Evolutionary conservation across 441 rosid genomes (phyloP), one percentile per base, ranked within the genome.

Genomic region (Populus hybrid): DNA sequence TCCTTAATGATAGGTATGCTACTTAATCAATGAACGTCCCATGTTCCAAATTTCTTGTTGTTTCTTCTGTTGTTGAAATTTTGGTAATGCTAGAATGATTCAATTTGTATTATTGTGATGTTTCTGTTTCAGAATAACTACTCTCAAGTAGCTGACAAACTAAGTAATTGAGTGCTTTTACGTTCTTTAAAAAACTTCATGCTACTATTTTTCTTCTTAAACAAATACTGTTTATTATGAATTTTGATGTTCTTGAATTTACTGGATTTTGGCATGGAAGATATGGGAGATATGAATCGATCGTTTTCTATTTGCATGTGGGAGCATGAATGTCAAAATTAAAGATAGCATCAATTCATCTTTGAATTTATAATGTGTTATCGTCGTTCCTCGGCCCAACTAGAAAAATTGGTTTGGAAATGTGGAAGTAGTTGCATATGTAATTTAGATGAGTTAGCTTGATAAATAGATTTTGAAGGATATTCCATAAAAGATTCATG

Each of bases 1-100:
- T 90, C 82, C 90, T 95, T 33, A 95, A 95, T 87, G 99, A 94
- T 83, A 95, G 99, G 99, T 92, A 79, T 68, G 64, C 14, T 64
- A 35, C 26, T 70, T 29, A 11, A 35, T 7, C 29, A 33, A 36
- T 56, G 14, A 21, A 28, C 21, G 26, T 69, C 40, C 29, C 59
- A 7, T 20, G 38, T 21, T 35, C 1, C 35, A 38, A 3, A 3
- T 72, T 20, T 28, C 61, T 45, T 4, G 5, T 28, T 14, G 35
- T 28, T 10, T 24, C 29, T 31, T 70, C 23, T 7, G 18, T 40
- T 18, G 61, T 70, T 33, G 59, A 36, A 42, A 9, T 12, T 23
- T 12, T 2, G 40, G n/a, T 18, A 31, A 24, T 23, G 28, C 61
- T 53, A 53, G n/a, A 29, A 33, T 72, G 29, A 24, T 63, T 50